Evolutionary conservation across 164 flowering plant species (phyloP).

Genomic region (Annona cherimola): DNA sequence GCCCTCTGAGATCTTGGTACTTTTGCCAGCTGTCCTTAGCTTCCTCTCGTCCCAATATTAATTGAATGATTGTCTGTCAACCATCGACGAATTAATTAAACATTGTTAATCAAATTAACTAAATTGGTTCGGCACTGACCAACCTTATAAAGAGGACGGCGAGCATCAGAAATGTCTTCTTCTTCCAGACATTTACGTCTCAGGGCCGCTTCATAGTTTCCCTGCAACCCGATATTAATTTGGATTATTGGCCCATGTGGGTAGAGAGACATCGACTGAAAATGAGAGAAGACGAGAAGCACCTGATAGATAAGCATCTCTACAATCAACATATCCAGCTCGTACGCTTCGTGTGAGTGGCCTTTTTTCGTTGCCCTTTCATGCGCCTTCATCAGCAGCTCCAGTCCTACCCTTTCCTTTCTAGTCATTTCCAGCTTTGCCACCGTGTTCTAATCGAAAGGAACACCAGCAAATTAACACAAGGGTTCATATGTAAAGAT

Average conservation of each 20-base stretch:
- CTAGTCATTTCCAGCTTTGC: constrained; percentile 36
- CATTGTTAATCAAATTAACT: too few species aligned
- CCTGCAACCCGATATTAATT: constrained; percentile 16
- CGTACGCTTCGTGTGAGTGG: constrained; percentile 27
- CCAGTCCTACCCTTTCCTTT: constrained; percentile 21
- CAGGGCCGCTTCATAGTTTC: constrained; percentile 20
- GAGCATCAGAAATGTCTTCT: constrained; percentile 25
- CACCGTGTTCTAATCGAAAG: constrained; percentile 9
- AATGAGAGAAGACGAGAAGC: not conserved
- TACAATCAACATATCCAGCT: constrained; percentile 32
- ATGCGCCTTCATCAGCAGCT: constrained; percentile 9
- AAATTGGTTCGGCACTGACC: too few species aligned
- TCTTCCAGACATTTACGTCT: constrained; percentile 18
- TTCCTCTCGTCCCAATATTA: not conserved
- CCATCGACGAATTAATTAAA: too few species aligned
- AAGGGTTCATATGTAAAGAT: not conserved
- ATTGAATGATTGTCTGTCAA: not conserved
- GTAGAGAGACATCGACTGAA: not conserved
- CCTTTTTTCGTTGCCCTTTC: constrained; percentile 6
- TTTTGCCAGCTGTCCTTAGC: not conserved
- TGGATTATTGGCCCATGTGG: not conserved
- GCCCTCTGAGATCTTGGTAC: not conserved
- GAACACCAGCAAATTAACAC: not conserved
- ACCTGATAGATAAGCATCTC: constrained; percentile 40
- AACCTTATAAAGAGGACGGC: constrained; percentile 35